Evolutionary conservation across 352 stramenopile genomes (phyloP).

Genomic region (Blastocystis sp.): DNA sequence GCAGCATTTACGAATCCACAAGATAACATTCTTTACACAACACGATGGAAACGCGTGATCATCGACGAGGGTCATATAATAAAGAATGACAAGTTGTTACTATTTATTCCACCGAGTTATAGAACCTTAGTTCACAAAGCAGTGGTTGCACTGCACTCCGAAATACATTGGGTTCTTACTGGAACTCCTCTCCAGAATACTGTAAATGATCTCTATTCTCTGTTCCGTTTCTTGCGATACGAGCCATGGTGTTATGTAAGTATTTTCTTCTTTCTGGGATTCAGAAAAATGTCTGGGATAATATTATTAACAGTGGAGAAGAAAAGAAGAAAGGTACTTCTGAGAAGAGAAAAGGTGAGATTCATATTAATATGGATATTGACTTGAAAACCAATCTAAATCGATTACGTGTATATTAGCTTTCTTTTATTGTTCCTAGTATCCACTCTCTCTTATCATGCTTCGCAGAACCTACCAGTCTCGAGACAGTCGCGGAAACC

Average conservation of each 20-base stretch:
- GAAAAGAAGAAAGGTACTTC: slow-evolving; percentile 61
- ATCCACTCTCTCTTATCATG: slow-evolving; percentile 69
- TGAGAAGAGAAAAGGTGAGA: slow-evolving; percentile 68
- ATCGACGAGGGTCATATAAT: slow-evolving; percentile 83
- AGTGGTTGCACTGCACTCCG: slow-evolving; percentile 66
- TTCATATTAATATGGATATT: slow-evolving; percentile 51
- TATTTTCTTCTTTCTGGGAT: not conserved
- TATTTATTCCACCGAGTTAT: slow-evolving; percentile 67
- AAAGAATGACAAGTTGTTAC: slow-evolving; percentile 76
- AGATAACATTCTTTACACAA: slow-evolving; percentile 65
- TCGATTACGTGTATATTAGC: not conserved
- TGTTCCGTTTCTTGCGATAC: slow-evolving; percentile 72
- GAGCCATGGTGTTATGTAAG: slow-evolving; percentile 70
- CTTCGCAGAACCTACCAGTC: slow-evolving; percentile 79
- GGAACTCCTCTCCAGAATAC: slow-evolving; percentile 82
- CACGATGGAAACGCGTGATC: slow-evolving; percentile 79
- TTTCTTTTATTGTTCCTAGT: not conserved
- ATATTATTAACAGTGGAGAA: slow-evolving; percentile 22
- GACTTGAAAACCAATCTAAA: not conserved
- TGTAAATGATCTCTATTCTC: slow-evolving; percentile 77
- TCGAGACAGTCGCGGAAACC: slow-evolving; percentile 70
- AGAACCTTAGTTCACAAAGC: slow-evolving; percentile 66
- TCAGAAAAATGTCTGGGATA: slow-evolving; percentile 35
- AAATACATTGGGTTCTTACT: slow-evolving; percentile 79
- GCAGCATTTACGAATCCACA: not conserved